A percentile compares a stretch with the other conserved stretches of the same genome.
These are phyloP conservation scores for Fistulifera solaris DNA, from an alignment of 108 stramenopile species.

Conservation along the genomic window DNA sequence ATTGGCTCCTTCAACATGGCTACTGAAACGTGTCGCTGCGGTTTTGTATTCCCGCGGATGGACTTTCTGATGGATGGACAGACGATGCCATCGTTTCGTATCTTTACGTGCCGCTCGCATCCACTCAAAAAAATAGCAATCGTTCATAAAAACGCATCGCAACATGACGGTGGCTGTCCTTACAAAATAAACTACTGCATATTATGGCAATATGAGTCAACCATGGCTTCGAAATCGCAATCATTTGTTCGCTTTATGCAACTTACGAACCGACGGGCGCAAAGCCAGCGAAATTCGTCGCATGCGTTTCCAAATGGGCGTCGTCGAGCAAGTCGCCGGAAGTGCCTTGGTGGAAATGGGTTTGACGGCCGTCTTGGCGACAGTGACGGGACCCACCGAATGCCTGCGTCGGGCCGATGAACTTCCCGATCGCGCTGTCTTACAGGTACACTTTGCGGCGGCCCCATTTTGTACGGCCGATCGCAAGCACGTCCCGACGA, in stretches of 20 bases:
- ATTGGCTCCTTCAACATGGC: no score
- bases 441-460: conserved; percentile 54
- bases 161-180: no score
- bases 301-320: conserved; percentile 63
- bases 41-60: no score
- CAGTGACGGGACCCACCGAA: conserved; percentile 54
- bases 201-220: no score
- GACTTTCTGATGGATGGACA: no score
- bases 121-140: no score
- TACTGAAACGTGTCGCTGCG: no score
- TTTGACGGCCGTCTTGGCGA: conserved; percentile 62
- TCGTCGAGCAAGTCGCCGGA: conserved; percentile 42
- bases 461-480: conserved; percentile 61
- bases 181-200: no score
- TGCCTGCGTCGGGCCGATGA: conserved; percentile 67
- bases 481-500: conserved; percentile 47
- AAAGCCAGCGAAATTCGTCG: conserved; percentile 78
- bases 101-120: no score
- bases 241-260: conserved; percentile 70
- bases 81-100: no score
- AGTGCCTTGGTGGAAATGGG: conserved; percentile 78
- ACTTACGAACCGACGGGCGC: conserved; percentile 80
- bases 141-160: no score
- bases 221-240: conserved; percentile 28
- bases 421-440: conserved; percentile 54